Conservation (phyloP, 176 grass and related monocot genomes). For the Triticum aestivum region DNA sequence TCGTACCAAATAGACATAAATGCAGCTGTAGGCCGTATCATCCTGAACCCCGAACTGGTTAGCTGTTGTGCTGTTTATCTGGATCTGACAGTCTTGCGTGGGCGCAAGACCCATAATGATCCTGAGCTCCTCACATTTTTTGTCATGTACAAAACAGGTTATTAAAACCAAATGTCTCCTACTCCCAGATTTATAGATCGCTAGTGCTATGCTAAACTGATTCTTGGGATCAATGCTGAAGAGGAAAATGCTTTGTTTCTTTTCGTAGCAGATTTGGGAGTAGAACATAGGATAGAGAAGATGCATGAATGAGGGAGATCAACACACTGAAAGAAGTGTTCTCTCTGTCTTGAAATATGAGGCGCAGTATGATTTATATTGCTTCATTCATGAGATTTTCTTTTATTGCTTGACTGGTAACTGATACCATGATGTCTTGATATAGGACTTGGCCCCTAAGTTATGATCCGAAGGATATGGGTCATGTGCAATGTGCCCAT, state of each 20-base stretch:
- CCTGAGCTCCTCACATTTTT: neutral
- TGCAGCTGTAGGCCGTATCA: neutral
- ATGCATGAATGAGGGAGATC: too few relatives aligned
- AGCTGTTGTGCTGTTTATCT: neutral
- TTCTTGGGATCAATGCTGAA: neutral
- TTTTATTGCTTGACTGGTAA: too few relatives aligned
- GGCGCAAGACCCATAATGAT: constrained; percentile 23
- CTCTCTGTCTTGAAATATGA: too few relatives aligned
- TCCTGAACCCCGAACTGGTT: constrained; percentile 4
- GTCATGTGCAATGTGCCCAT: too few relatives aligned
- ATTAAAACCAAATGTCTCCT: neutral
- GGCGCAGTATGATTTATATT: too few relatives aligned
- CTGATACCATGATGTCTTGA: too few relatives aligned
- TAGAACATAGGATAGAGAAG: too few relatives aligned
- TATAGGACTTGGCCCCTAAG: too few relatives aligned
- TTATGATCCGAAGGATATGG: too few relatives aligned
- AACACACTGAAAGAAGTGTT: too few relatives aligned
- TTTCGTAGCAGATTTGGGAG: neutral
- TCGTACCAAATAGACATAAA: neutral
- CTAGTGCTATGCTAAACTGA: neutral
- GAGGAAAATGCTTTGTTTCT: neutral
- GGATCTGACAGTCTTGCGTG: neutral
- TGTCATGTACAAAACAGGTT: neutral
- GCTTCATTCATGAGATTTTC: too few relatives aligned
- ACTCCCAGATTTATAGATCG: neutral